phyloP scores from a whole-genome alignment of 2,329 filamentous ascomycete genomes.

The Aureobasidium pullulans region DNA sequence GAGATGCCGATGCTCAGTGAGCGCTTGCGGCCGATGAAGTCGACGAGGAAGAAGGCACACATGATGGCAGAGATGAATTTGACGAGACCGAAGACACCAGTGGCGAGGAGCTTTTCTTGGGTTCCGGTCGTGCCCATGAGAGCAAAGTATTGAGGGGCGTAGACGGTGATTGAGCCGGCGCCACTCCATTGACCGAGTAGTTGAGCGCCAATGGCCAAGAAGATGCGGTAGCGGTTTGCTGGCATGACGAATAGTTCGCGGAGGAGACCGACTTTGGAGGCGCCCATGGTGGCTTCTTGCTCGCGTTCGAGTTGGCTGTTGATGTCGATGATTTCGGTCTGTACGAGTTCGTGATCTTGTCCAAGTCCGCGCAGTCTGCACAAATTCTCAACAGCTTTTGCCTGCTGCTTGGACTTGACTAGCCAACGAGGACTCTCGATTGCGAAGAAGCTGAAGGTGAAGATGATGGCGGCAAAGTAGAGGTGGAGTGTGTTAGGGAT shows the following conservation, averaged over 20 bases:
- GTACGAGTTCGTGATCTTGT: constrained; percentile 26
- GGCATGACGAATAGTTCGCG: constrained; percentile 62
- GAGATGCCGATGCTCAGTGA: constrained; percentile 42
- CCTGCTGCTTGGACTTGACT: constrained; percentile 26
- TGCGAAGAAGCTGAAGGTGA: constrained; percentile 51
- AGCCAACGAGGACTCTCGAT: constrained; percentile 29
- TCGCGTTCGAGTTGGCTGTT: constrained; percentile 61
- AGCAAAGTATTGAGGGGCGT: constrained; percentile 65
- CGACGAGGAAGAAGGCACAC: constrained; percentile 72
- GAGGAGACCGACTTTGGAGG: constrained; percentile 56
- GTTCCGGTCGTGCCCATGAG: constrained; percentile 63
- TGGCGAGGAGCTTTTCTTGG: constrained; percentile 63
- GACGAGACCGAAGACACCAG: constrained; percentile 67
- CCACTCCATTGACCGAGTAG: constrained; percentile 60
- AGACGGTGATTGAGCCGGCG: constrained; percentile 67
- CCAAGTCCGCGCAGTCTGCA: constrained; percentile 24
- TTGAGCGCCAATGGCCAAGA: constrained; percentile 61
- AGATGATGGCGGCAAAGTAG: constrained; percentile 68
- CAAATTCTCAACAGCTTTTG: constrained; percentile 24
- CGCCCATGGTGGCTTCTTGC: constrained; percentile 61
- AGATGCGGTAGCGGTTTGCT: constrained; percentile 66
- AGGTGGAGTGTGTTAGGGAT: constrained; percentile 69
- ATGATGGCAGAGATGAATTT: constrained; percentile 61
- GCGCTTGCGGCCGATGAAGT: constrained; percentile 67
- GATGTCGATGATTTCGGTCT: constrained; percentile 55